These are phyloP conservation scores for Cordyceps farinosa DNA, from an alignment of 2,329 filamentous ascomycete species.

Conservation along the genomic window DNA sequence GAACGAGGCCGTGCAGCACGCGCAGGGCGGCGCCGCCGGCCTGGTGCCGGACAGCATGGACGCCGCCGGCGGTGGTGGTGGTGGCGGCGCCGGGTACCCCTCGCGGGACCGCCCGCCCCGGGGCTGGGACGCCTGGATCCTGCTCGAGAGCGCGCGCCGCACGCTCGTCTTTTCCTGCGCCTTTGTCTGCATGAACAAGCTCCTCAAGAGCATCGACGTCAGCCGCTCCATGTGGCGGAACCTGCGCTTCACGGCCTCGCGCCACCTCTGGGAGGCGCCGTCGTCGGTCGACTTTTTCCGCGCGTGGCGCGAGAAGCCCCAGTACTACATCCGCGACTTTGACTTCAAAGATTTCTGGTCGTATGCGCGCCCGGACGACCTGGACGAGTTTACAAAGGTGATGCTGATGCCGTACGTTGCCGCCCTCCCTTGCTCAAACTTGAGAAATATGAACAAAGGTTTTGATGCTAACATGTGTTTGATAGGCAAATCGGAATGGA, in stretches of 20 bases:
- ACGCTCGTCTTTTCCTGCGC: slow-evolving; percentile 34
- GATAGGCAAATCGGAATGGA: slow-evolving; percentile 35
- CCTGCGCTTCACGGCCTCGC: slow-evolving; percentile 36
- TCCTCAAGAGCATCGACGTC: slow-evolving; percentile 30
- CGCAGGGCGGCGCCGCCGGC: slow-evolving; percentile 12
- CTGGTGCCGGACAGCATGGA: not conserved
- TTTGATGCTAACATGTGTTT: not conserved
- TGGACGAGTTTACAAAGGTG: slow-evolving; percentile 39
- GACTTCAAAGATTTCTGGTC: slow-evolving; percentile 36
- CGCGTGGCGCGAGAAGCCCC: slow-evolving; percentile 42
- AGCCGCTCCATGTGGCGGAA: slow-evolving; percentile 16
- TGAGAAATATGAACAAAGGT: no score
- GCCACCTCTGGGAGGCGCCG: slow-evolving; percentile 41
- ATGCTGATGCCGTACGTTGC: slow-evolving; percentile 37
- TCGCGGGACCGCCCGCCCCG: slow-evolving; percentile 34
- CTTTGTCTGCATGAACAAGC: slow-evolving; percentile 31
- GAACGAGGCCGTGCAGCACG: slow-evolving; percentile 20
- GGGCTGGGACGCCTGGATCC: slow-evolving; percentile 45
- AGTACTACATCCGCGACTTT: slow-evolving; percentile 34
- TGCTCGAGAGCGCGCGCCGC: slow-evolving; percentile 40
- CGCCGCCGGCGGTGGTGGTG: not conserved
- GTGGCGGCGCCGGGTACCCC: slow-evolving; percentile 4
- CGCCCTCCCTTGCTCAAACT: no score
- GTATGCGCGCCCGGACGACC: slow-evolving; percentile 34
- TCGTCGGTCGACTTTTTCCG: slow-evolving; percentile 40